Conservation (phyloP, 495 filamentous ascomycete species). For the Penicillium psychrofluorescens region DNA sequence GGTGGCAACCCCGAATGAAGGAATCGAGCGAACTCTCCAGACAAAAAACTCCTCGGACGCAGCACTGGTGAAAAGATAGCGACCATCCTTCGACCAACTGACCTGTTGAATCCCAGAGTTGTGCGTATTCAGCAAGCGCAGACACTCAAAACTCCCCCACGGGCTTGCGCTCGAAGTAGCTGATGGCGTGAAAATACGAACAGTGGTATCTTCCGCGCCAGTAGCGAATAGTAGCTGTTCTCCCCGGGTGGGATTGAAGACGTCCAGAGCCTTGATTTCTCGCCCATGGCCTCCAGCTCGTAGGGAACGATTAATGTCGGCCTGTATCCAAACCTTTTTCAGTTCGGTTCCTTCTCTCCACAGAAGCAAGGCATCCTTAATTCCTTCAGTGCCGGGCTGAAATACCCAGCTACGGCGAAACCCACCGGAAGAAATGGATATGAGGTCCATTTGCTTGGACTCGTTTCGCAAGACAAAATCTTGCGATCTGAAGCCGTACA, state of each 20-base stretch:
- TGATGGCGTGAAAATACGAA: constrained; percentile 48
- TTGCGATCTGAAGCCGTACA: constrained; percentile 75
- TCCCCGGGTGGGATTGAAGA: constrained; percentile 21
- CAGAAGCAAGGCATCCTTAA: constrained; percentile 32
- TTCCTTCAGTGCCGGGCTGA: constrained; percentile 21
- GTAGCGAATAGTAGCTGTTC: constrained; percentile 53
- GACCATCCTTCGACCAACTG: constrained; percentile 56
- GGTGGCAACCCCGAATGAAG: constrained; percentile 48
- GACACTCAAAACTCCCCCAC: constrained; percentile 39
- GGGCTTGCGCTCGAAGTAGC: constrained; percentile 10
- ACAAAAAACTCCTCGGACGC: constrained; percentile 85
- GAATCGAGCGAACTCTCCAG: constrained; percentile 59
- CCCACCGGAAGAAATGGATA: constrained; percentile 72
- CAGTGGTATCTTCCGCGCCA: constrained; percentile 81
- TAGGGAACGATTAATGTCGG: constrained; percentile 44
- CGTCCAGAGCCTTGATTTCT: constrained; percentile 75
- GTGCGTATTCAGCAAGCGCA: constrained; percentile 65
- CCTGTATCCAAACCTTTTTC: constrained; percentile 40
- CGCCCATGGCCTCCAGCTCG: constrained; percentile 72
- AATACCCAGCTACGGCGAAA: constrained; percentile 66
- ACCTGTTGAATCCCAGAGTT: constrained; percentile 78
- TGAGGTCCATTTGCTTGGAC: constrained; percentile 53
- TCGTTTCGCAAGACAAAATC: constrained; percentile 77
- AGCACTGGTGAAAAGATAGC: constrained; percentile 73
- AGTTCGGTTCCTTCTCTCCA: constrained; percentile 44